phyloP scores from a whole-genome alignment of 1,139 yeast species.

The Eremothecium coryli region DNA sequence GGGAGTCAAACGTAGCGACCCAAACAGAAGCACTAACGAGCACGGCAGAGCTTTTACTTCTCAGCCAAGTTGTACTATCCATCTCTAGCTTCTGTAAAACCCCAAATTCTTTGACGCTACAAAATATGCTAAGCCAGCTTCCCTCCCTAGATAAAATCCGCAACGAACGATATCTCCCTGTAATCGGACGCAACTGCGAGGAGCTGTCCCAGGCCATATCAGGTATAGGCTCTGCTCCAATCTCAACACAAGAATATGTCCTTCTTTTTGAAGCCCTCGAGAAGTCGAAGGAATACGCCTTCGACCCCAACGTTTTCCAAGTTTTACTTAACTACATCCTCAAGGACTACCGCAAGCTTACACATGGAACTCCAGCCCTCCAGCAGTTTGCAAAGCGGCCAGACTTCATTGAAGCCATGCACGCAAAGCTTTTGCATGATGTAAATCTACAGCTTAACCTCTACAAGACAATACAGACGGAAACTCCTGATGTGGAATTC shows the following conservation, averaged over 20 bases:
- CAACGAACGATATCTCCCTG: not conserved
- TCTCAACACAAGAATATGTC: not conserved
- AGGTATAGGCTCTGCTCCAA: not conserved
- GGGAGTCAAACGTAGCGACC: not conserved
- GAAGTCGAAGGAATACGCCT: not conserved
- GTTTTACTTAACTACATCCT: not conserved
- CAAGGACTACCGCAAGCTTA: constrained; percentile 1
- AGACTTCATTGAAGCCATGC: constrained; percentile 5
- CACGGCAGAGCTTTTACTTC: no score
- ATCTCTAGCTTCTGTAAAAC: constrained; percentile 3
- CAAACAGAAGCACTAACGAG: no score
- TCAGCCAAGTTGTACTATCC: constrained; percentile 5
- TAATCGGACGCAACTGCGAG: not conserved
- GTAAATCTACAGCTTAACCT: constrained; percentile 8
- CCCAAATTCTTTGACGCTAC: not conserved
- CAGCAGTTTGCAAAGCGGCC: constrained; percentile 5
- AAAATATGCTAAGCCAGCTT: not conserved
- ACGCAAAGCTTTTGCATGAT: constrained; percentile 8
- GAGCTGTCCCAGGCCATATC: not conserved
- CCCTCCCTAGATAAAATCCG: not conserved
- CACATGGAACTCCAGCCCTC: not conserved
- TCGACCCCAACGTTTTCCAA: not conserved
- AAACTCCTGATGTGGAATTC: constrained; percentile 1
- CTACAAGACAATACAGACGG: constrained; percentile 1
- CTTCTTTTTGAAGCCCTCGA: not conserved